phyloP scores from a whole-genome alignment of 306 rosid species.

The Ormosia semicastrata region DNA sequence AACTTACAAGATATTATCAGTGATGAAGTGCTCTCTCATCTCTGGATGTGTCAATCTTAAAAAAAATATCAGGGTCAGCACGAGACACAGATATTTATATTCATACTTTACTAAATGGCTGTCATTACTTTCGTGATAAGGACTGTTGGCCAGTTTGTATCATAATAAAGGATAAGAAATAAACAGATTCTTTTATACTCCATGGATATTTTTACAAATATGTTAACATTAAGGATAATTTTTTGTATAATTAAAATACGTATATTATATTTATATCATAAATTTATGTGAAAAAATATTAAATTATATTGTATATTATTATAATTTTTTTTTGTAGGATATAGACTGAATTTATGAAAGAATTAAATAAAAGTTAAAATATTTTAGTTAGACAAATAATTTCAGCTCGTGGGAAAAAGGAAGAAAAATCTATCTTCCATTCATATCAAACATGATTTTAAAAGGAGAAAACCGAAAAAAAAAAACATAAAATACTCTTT shows the following conservation, averaged over 20 bases:
- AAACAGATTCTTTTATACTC: background rate
- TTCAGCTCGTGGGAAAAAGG: background rate
- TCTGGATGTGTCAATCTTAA: background rate
- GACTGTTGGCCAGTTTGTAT: background rate
- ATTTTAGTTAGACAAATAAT: no score
- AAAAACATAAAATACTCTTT: background rate
- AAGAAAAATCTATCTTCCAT: background rate
- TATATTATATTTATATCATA: no score
- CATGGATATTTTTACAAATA: background rate
- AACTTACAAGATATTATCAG: background rate
- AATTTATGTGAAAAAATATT: no score
- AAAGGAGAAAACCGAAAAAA: no score
- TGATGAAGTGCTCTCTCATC: background rate
- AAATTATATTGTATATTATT: no score
- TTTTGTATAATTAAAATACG: no score
- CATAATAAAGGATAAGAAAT: background rate
- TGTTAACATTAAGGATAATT: background rate
- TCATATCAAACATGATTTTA: background rate
- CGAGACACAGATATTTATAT: background rate
- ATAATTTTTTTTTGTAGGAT: no score
- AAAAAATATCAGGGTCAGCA: constrained; percentile 12
- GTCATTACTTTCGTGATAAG: background rate
- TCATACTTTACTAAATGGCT: background rate
- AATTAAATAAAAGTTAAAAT: no score
- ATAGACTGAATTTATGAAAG: no score